A percentile compares a stretch with the other conserved stretches of the same genome.
Evolutionary conservation across 768 basidiomycete species (phyloP).

Genomic region (Collybia nuda): DNA sequence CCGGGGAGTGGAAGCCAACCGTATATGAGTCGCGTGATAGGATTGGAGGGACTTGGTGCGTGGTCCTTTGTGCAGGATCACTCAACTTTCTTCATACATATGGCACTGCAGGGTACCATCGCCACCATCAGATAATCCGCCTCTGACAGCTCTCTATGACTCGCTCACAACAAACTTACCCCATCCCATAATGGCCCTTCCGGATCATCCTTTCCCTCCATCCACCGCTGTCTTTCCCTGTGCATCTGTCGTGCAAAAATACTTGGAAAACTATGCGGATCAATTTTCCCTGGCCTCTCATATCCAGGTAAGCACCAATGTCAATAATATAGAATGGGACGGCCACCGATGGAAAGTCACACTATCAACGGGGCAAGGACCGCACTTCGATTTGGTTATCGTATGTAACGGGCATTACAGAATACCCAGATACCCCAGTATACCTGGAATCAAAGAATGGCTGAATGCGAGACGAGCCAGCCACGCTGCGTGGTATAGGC

Average conservation of each 20-base stretch:
- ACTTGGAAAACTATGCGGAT: conserved; percentile 65
- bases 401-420: conserved; percentile 78
- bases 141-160: conserved; percentile 73
- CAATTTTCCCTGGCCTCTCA: conserved; percentile 60
- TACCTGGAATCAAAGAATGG: conserved; percentile 64
- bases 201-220: conserved; percentile 64
- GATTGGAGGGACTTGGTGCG: conserved; percentile 79
- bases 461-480: conserved; percentile 45
- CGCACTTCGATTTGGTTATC: conserved; percentile 60
- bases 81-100: not conserved
- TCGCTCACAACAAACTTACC: conserved; percentile 82
- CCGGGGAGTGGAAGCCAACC: conserved; percentile 57
- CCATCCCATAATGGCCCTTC: conserved; percentile 74
- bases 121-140: conserved; percentile 46
- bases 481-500: conserved; percentile 72
- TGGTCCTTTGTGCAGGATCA: conserved; percentile 5
- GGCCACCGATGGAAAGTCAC: conserved; percentile 48
- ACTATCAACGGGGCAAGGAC: conserved; percentile 28
- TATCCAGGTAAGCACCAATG: conserved; percentile 62
- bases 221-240: conserved; percentile 69
- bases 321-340: conserved; percentile 45
- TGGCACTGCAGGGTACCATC: conserved; percentile 51
- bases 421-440: conserved; percentile 59
- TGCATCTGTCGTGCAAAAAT: conserved; percentile 61
- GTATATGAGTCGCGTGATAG: conserved; percentile 65